phyloP scores from a whole-genome alignment of 169 alveolate species.

The Plasmodium ovale region DNA sequence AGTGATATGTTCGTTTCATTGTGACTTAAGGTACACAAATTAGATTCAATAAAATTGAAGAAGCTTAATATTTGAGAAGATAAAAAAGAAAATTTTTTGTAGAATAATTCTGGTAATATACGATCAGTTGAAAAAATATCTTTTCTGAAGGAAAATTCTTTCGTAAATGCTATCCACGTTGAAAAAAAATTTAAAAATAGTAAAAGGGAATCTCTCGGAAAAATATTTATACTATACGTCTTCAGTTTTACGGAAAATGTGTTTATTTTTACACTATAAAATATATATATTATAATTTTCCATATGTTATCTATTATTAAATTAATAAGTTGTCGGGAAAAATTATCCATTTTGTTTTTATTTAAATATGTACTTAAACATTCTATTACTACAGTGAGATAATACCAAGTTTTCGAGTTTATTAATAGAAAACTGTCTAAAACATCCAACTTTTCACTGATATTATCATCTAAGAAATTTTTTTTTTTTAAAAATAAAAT shows the following conservation, averaged over 20 bases:
- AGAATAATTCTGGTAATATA: conserved; percentile 65
- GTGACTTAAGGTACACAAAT: conserved; percentile 9
- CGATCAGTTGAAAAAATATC: background rate
- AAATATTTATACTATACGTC: conserved; percentile 25
- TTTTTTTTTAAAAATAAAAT: conserved; percentile 69
- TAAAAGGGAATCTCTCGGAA: conserved; percentile 32
- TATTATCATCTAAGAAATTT: conserved; percentile 14
- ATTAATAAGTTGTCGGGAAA: conserved; percentile 26
- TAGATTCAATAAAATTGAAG: conserved; percentile 62
- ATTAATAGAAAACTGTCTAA: conserved; percentile 52
- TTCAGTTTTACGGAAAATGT: conserved; percentile 26
- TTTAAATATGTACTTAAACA: conserved; percentile 29
- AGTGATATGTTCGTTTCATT: conserved; percentile 39
- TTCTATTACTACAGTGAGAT: conserved; percentile 30
- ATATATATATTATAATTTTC: conserved; percentile 51
- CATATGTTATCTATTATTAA: conserved; percentile 57
- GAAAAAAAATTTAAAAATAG: conserved; percentile 49
- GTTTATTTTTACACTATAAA: conserved; percentile 50
- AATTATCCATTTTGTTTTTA: conserved; percentile 2
- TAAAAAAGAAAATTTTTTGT: conserved; percentile 29
- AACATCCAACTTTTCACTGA: conserved; percentile 17
- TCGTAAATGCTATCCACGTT: conserved; percentile 50
- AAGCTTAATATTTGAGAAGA: conserved; percentile 32
- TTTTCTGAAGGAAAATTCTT: conserved; percentile 11
- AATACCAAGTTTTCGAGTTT: conserved; percentile 70